Evolutionary conservation across 2,329 filamentous ascomycete genomes (phyloP).

Genomic region (Sordariomycetes sp.): DNA sequence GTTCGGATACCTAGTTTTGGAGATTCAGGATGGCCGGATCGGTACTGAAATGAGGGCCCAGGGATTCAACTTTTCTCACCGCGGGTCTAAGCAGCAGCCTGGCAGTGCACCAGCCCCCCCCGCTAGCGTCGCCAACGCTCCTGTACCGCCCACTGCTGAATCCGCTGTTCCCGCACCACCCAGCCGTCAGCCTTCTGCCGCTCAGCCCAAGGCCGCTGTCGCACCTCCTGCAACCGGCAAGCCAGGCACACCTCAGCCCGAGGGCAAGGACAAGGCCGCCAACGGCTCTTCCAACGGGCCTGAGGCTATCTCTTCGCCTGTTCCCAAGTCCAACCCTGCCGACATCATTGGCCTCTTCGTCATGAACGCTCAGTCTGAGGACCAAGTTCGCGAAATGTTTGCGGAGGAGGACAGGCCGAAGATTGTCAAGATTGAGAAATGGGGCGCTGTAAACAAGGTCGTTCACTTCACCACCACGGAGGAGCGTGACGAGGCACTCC

Average conservation of each 20-base stretch:
- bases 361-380: constrained; percentile 73
- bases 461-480: constrained; percentile 74
- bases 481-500: constrained; percentile 72
- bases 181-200: constrained; percentile 25
- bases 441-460: constrained; percentile 71
- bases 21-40: constrained; percentile 91
- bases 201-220: constrained; percentile 31
- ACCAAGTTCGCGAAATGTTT: constrained; percentile 76
- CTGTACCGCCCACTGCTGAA: constrained; percentile 23
- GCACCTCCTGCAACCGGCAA: constrained; percentile 27
- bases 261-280: constrained; percentile 34
- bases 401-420: constrained; percentile 74
- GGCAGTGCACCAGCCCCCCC: constrained; percentile 27
- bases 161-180: constrained; percentile 20
- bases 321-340: constrained; percentile 50
- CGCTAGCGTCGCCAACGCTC: constrained; percentile 18
- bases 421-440: constrained; percentile 71
- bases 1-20: constrained; percentile 90
- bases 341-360: constrained; percentile 82
- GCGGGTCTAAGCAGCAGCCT: constrained; percentile 68
- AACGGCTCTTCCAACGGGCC: constrained; percentile 45
- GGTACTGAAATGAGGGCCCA: constrained; percentile 98
- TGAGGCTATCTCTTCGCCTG: constrained; percentile 47
- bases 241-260: constrained; percentile 39
- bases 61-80: constrained; percentile 98